Evolutionary conservation across 1,284 basidiomycete species (phyloP), one percentile per base, ranked within the genome.

Genomic region (Omphalotus olearius): DNA sequence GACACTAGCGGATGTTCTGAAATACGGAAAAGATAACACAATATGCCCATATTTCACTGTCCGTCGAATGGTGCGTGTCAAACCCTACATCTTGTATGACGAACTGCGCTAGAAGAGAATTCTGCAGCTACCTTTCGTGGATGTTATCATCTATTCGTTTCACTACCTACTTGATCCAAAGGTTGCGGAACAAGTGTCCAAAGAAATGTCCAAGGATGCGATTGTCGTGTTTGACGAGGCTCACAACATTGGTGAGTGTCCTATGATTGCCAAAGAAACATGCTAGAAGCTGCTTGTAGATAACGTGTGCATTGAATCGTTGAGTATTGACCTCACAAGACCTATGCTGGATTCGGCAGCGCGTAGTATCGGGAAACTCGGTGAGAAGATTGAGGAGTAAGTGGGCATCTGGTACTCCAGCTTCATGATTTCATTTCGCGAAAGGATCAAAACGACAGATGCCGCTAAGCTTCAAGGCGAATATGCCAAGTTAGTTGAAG

Each of bases 171-270:
- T 99, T 41, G 97, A 99, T 70, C 97, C 97, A 0, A 99, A 99
- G 71, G 94, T 99, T 38, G 97, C 97, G 0, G 96, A 99, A 62
- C 95, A 98, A 72, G 97, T 99, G 11, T 98, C 95, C 5, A 95
- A 93, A 63, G 96, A 99, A 66, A 80, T 99, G 72, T 93, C 91
- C 28, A 98, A 98, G 62, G 97, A 99, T 66, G 87, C 93, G 40
- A 99, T 99, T 53, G 95, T 99, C 42, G 95, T 99, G 0, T 99
- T 99, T 63, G 97, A 99, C 66, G 97, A 99, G 69, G 97, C 97
- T 6, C 97, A 99, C 72, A 99, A 99, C 66, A 99, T 99, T 53
- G 94, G 93, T 93, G 26, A 4, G 45, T 23, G 35, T 59, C 56
- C 78, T 63, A 51, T 48, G n/a, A 16, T 14, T 49, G 16, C 7